A percentile compares a stretch with the other conserved stretches of the same genome.
Evolutionary conservation across 2,329 filamentous ascomycete genomes (phyloP).

Genomic region (Penicillium expansum): DNA sequence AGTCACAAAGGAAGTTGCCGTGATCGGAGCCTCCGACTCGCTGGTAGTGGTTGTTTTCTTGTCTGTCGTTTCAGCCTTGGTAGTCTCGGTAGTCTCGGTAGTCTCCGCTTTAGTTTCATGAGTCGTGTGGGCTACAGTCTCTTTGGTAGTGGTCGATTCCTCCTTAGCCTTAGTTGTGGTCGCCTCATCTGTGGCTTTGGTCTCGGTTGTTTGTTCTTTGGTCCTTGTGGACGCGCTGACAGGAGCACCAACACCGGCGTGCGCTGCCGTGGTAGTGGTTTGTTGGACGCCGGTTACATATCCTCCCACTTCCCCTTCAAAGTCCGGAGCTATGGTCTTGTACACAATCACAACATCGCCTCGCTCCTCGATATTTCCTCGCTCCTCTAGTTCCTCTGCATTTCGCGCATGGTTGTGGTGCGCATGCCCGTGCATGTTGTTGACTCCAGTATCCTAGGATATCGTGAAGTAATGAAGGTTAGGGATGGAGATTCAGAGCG

Average conservation of each 20-base stretch:
- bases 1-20: conserved; percentile 18
- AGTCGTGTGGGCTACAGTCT: conserved; percentile 11
- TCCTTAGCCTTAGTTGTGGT: conserved; percentile 3
- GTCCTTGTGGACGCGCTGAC: conserved; percentile 20
- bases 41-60: conserved; percentile 1
- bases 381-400: conserved; percentile 21
- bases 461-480: not conserved
- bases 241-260: conserved; percentile 31
- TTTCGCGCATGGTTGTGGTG: conserved; percentile 29
- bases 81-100: conserved; percentile 9
- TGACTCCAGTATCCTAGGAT: not conserved
- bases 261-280: conserved; percentile 12
- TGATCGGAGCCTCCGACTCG: not conserved
- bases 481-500: not conserved
- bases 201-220: conserved; percentile 17
- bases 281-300: conserved; percentile 41
- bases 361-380: conserved; percentile 8
- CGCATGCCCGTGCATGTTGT: conserved; percentile 34
- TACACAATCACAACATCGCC: conserved; percentile 44
- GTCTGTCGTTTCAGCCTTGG: conserved; percentile 9
- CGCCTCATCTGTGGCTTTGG: conserved; percentile 13
- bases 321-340: conserved; percentile 53
- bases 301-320: conserved; percentile 50
- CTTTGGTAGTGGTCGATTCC: conserved; percentile 14
- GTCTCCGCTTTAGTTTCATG: conserved; percentile 16